Evolutionary conservation across 1,139 yeast species (phyloP), one percentile per base, ranked within the genome.

Genomic region (Sugiyamaella novakii): DNA sequence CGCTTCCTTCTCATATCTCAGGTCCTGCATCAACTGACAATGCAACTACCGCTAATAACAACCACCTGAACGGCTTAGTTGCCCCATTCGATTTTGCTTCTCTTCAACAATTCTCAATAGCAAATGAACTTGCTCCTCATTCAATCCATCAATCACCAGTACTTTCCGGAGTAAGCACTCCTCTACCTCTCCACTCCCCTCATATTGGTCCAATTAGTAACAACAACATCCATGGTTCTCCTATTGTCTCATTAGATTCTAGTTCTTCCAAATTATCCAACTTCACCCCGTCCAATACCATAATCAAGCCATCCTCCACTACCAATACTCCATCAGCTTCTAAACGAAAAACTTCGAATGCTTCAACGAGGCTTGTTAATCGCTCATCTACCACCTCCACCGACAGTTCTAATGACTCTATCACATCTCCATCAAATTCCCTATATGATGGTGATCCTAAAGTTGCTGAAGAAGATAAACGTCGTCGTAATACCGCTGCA

Each of bases 401-500:
- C 18, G 35, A 28, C 17, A 40, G 29, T 11, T 29, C 43, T n/a
- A 22, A 19, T n/a, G 33, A 24, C 5, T 12, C 19, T 5, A 17
- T n/a, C 15, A 33, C 14, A 11, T 39, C 43, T 2, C 35, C 43
- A 3, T 27, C 31, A 3, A 21, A 21, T 18, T 21, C 35, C 14
- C 35, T 31, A 3, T 19, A 31, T 31, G 38, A 45, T 30, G 51
- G 58, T 33, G 60, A 62, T 5, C 21, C 24, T 4, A 46, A 27
- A n/a, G 48, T 62, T 24, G 70, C 76, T 7, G 82, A 78, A 49
- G 73, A 75, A 50, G 87, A 82, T 64, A 84, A 85, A 65, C 76
- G 89, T 45, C 75, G 85, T 44, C 75, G 91, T 55, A 85, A 84
- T 68, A 84, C 92, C 0, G 91, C 89, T 0, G 95, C 95, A 1